Conservation (phyloP, 805 yeast genomes). For the Spathaspora girioi region DNA sequence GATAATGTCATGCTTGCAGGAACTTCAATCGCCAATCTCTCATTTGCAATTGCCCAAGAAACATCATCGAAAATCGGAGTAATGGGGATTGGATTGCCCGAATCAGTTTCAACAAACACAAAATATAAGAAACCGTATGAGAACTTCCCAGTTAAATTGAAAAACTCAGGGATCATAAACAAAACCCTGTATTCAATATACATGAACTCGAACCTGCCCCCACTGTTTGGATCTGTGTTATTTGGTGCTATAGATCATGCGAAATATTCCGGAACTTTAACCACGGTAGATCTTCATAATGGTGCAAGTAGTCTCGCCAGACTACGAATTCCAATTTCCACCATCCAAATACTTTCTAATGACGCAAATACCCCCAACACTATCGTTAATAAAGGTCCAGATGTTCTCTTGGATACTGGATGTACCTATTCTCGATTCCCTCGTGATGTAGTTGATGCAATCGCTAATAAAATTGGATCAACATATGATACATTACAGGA, state of each 20-base stretch:
- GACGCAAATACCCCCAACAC: slow-evolving; percentile 11
- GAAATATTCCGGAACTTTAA: slow-evolving; percentile 32
- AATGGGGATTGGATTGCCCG: slow-evolving; percentile 66
- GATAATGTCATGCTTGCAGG: slow-evolving; percentile 57
- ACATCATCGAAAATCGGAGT: slow-evolving; percentile 68
- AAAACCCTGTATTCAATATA: slow-evolving; percentile 36
- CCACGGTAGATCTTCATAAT: slow-evolving; percentile 27
- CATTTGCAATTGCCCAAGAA: slow-evolving; percentile 70
- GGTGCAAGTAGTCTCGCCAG: slow-evolving; percentile 25
- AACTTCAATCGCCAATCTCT: slow-evolving; percentile 44
- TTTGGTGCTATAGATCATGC: slow-evolving; percentile 45
- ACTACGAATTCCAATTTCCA: slow-evolving; percentile 46
- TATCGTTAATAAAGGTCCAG: slow-evolving; percentile 12
- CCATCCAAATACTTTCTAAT: slow-evolving; percentile 18
- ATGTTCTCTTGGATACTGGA: slow-evolving; percentile 31
- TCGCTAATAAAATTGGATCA: slow-evolving; percentile 40
- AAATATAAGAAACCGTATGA: slow-evolving; percentile 29
- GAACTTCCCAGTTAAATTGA: slow-evolving; percentile 35
- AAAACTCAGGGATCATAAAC: slow-evolving; percentile 27
- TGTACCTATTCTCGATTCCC: slow-evolving; percentile 43
- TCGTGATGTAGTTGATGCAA: slow-evolving; percentile 19
- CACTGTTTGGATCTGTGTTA: slow-evolving; percentile 27
- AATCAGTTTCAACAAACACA: slow-evolving; percentile 58
- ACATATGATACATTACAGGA: slow-evolving; percentile 36
- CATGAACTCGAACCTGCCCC: slow-evolving; percentile 22